Base-by-base conservation (phyloP, 345 rosid genomes). In the Punica granatum region DNA sequence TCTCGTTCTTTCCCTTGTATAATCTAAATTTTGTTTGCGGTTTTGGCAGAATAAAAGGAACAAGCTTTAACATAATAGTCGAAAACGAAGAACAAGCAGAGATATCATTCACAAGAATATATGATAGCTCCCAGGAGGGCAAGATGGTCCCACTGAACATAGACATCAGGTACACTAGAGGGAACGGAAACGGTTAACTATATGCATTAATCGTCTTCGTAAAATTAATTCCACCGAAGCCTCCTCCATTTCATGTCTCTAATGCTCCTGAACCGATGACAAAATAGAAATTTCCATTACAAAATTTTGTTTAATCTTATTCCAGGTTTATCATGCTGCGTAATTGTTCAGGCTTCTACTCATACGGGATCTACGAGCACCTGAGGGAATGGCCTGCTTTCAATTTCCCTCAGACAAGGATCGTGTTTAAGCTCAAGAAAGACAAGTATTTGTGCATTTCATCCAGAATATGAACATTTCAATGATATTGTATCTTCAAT, bases 401-500 rank as follows among this genome's bases (percentile, higher is more conserved):
- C 75, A 88, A 88, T 77, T 82, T 92, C 56, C 90, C 94, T 21
- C 90, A 89, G 70, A 85, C 90, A 72, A 86, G 98, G 71, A 83
- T 92, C 36, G 93, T 83, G 4, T 92, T 84, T 86, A 82, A 81
- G 81, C 92, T 92, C 36, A 75, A 90, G 70, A 86, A 92, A 78
- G 90, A 92, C 88, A 88, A 80, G 96, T 87, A 63, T 18, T 3
- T 19, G 5, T 36, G 26, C 19, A 21, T 33, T n/a, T n/a, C 43
- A 63, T 30, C 30, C 25, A 3, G 13, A 30, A 35, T n/a, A 61
- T 3, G 13, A 30, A 35, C 31, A 61, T 3, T 33, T 61, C 21
- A 7, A 18, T 33, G 2, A 21, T 34, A 48, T 32, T 46, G 1
- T 21, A 12, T n/a, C 23, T 31, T 39, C 16, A 43, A 36, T 21